phyloP scores from a whole-genome alignment of 2,329 filamentous ascomycete species.

The Meredithiella fracta region DNA sequence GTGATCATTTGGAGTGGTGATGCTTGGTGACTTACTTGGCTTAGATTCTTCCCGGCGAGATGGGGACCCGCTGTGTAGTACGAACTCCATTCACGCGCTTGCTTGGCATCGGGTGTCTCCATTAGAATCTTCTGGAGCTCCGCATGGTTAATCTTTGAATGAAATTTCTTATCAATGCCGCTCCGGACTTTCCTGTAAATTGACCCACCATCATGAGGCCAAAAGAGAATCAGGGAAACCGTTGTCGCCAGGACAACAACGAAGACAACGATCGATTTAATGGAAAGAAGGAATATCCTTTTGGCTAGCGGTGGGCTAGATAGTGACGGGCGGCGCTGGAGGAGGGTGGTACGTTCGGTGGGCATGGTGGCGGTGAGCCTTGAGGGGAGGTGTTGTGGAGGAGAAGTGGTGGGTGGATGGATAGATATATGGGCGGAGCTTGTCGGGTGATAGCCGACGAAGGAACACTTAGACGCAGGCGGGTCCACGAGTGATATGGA shows the following conservation, averaged over 20 bases:
- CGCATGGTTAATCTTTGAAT: constrained; percentile 22
- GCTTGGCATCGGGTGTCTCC: constrained; percentile 39
- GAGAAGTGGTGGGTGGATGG: not conserved
- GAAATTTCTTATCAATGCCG: not conserved
- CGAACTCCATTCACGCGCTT: constrained; percentile 52
- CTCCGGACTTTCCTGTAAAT: not conserved
- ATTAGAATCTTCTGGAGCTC: constrained; percentile 41
- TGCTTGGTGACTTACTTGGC: constrained; percentile 32
- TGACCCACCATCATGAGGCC: not conserved
- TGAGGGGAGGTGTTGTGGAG: not conserved
- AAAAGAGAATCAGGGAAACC: not conserved
- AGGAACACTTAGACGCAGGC: not conserved
- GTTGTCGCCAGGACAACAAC: not conserved
- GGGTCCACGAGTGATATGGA: not conserved
- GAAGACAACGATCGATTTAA: not conserved
- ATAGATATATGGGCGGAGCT: not conserved
- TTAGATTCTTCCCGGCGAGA: constrained; percentile 61
- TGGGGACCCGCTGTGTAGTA: constrained; percentile 68
- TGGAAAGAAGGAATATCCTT: not conserved
- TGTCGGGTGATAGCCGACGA: not conserved
- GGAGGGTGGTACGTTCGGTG: constrained; percentile 2
- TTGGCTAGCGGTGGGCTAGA: not conserved
- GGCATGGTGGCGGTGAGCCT: not conserved
- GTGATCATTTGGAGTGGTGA: not conserved
- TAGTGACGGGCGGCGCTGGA: not conserved